Conservation (phyloP, 768 basidiomycete species). For the Boletus reticulatus region DNA sequence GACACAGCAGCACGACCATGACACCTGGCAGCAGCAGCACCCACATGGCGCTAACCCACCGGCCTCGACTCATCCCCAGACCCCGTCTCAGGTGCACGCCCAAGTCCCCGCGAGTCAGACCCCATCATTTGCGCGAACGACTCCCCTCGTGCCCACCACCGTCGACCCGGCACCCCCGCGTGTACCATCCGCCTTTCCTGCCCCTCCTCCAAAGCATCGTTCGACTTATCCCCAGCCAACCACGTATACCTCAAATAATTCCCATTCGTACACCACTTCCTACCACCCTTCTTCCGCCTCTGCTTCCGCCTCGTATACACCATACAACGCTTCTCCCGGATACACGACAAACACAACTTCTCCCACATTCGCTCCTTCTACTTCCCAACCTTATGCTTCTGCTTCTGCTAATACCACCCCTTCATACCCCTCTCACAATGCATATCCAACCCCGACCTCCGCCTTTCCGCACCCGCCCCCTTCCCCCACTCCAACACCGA, state of each 20-base stretch:
- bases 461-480: conserved; percentile 28
- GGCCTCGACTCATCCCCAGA: conserved; percentile 15
- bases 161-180: conserved; percentile 20
- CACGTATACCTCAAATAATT: conserved; percentile 19
- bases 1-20: conserved; percentile 21
- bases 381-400: conserved; percentile 18
- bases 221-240: conserved; percentile 20
- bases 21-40: conserved; percentile 27
- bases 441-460: conserved; percentile 27
- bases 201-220: conserved; percentile 20
- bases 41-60: conserved; percentile 8
- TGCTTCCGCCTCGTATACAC: conserved; percentile 14
- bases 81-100: conserved; percentile 17
- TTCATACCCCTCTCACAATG: conserved; percentile 16
- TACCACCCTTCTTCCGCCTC: conserved; percentile 20
- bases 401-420: conserved; percentile 9
- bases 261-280: conserved; percentile 11
- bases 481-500: conserved; percentile 32
- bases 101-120: conserved; percentile 11
- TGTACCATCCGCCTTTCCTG: conserved; percentile 9
- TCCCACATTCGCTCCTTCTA: conserved; percentile 22
- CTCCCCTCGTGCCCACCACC: conserved; percentile 29
- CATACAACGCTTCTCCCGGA: conserved; percentile 20
- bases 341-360: conserved; percentile 22
- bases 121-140: conserved; percentile 25